A percentile compares a stretch with the other conserved stretches of the same genome.
Conservation (phyloP, 129 eudicot genomes). For the Centrapalus pauciflorus region DNA sequence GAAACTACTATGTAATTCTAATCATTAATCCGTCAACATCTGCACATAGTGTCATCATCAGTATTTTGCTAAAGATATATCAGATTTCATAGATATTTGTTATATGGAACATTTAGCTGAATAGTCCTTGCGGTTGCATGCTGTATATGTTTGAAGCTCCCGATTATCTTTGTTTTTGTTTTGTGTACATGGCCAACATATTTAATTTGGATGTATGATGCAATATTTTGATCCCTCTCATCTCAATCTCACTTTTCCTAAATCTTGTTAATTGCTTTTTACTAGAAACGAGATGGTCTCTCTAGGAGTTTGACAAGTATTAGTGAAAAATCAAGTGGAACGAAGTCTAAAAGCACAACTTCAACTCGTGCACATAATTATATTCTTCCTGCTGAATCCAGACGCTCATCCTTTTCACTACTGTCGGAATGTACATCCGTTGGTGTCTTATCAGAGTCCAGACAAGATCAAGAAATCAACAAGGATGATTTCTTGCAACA, state of each 20-base stretch:
- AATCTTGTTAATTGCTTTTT: not conserved
- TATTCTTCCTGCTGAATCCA: slow-evolving; percentile 49
- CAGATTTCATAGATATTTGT: not conserved
- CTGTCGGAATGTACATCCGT: slow-evolving; percentile 50
- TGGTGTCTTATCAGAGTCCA: slow-evolving; percentile 42
- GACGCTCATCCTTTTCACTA: slow-evolving; percentile 52
- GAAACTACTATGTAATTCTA: not conserved
- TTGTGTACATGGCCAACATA: too few relatives aligned
- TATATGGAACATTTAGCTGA: not conserved
- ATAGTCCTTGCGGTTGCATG: not conserved
- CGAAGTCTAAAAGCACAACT: slow-evolving; percentile 60
- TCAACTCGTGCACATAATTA: slow-evolving; percentile 67
- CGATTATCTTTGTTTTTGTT: too few relatives aligned
- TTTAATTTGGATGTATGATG: too few relatives aligned
- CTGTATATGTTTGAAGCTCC: not conserved
- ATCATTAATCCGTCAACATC: not conserved
- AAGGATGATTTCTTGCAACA: slow-evolving; percentile 53
- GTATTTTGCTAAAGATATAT: not conserved
- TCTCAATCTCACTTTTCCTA: not conserved
- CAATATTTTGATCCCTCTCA: not conserved
- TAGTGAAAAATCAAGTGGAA: slow-evolving; percentile 82
- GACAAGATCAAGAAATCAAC: slow-evolving; percentile 42
- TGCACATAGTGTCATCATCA: not conserved
- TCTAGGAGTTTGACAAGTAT: slow-evolving; percentile 46
- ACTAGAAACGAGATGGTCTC: slow-evolving; percentile 70